phyloP scores from a whole-genome alignment of 257 asterid species.

The Nicotiana noctiflora region DNA sequence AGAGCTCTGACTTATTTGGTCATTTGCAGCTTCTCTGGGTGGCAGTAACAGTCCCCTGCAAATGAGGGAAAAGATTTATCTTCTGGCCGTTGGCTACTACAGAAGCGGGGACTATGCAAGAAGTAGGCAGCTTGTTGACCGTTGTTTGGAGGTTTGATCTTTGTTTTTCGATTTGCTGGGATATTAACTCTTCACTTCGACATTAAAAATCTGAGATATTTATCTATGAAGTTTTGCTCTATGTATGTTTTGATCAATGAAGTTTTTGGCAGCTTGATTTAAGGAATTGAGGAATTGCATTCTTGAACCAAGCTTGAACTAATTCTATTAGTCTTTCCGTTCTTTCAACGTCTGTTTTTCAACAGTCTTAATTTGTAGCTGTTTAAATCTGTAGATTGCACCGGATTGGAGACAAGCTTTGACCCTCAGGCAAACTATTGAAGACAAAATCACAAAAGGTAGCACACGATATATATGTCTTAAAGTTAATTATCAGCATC shows the following conservation, averaged over 20 bases:
- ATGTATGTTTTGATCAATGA: background rate
- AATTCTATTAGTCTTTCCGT: background rate
- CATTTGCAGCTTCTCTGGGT: conserved; percentile 61
- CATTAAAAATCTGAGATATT: background rate
- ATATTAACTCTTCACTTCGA: background rate
- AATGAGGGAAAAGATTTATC: conserved; percentile 65
- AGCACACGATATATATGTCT: background rate
- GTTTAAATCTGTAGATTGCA: conserved; percentile 29
- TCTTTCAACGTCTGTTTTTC: background rate
- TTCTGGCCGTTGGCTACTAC: conserved; percentile 77
- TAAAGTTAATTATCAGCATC: background rate
- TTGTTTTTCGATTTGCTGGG: background rate
- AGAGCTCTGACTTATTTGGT: conserved; percentile 16
- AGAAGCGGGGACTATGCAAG: conserved; percentile 70
- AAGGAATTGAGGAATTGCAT: background rate
- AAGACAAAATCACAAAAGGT: conserved; percentile 61
- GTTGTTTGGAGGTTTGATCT: conserved; percentile 62
- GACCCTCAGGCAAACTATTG: conserved; percentile 50
- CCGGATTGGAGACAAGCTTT: conserved; percentile 68
- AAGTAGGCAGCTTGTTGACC: conserved; percentile 79
- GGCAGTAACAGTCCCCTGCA: conserved; percentile 43
- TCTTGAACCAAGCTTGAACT: background rate
- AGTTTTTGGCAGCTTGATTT: background rate
- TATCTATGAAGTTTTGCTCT: background rate
- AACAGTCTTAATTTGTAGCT: background rate